Percentiles rank a stretch among this genome's conserved stretches.
These are phyloP conservation scores for Backusella luteola DNA, from an alignment of 192 early-diverging fungal genomes.

Conservation along the genomic window DNA sequence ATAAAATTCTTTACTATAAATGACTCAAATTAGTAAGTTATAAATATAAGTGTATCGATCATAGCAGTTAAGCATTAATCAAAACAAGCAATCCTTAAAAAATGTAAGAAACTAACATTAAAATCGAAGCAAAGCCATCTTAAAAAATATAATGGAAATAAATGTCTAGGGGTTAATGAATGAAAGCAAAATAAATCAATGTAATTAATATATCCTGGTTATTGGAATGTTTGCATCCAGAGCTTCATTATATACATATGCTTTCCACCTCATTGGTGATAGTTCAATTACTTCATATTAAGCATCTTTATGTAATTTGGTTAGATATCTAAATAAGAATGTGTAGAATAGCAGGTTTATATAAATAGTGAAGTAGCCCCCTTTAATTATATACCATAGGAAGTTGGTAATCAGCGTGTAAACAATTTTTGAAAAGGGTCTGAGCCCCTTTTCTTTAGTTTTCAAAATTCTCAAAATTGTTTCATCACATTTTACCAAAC, in stretches of 20 bases:
- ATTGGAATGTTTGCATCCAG: background rate
- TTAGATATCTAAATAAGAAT: background rate
- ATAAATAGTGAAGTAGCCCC: background rate
- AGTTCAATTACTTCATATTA: background rate
- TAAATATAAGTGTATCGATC: background rate
- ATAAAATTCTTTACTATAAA: background rate
- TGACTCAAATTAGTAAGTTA: background rate
- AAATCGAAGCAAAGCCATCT: background rate
- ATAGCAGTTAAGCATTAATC: background rate
- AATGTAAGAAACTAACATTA: background rate
- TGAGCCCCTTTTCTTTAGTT: background rate
- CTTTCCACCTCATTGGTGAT: background rate
- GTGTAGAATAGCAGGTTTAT: background rate
- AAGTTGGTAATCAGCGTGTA: too few relatives aligned
- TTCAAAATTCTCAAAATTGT: background rate
- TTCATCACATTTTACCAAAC: background rate
- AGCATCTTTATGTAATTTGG: too few relatives aligned
- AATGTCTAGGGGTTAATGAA: background rate
- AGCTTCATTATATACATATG: background rate
- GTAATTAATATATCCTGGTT: background rate
- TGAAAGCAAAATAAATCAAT: background rate
- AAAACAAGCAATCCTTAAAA: background rate
- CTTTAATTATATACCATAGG: background rate
- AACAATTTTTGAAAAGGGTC: too few relatives aligned
- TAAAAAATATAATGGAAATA: background rate